Percentiles rank a stretch among this genome's conserved stretches.
Evolutionary conservation across 352 stramenopile genomes (phyloP).

Genomic region (Poterioochromonas sp.): DNA sequence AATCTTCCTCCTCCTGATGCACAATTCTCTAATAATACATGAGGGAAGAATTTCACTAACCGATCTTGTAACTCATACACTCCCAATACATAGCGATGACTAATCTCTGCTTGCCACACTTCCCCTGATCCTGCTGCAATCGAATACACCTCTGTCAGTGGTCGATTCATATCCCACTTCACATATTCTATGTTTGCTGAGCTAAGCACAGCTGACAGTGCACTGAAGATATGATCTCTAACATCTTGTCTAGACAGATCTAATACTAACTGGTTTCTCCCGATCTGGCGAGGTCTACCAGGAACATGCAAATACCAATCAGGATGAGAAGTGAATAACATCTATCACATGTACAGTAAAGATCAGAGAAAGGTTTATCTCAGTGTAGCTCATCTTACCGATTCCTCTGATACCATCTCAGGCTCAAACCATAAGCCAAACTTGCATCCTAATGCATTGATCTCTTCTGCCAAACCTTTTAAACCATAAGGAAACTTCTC

Average conservation of each 20-base stretch:
- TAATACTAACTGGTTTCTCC: conserved; percentile 1
- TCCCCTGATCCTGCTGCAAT: background rate
- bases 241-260: conserved; percentile 14
- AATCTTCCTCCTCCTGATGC: conserved; percentile 4
- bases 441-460: background rate
- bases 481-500: conserved; percentile 11
- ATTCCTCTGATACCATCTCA: conserved; percentile 21
- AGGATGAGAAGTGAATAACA: conserved; percentile 10
- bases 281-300: background rate
- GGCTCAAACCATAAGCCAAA: conserved; percentile 25
- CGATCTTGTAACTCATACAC: conserved; percentile 1
- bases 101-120: conserved; percentile 17
- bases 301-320: conserved; percentile 8
- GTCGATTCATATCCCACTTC: conserved; percentile 23
- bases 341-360: too few relatives aligned
- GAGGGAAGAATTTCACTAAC: background rate
- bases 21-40: conserved; percentile 15
- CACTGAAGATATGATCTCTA: background rate
- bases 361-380: too few relatives aligned
- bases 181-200: conserved; percentile 19
- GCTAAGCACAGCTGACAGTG: background rate
- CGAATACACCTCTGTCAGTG: conserved; percentile 12
- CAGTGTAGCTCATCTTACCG: too few relatives aligned
- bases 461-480: conserved; percentile 6
- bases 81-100: conserved; percentile 8